These are phyloP conservation scores for Macadamia integrifolia DNA, from an alignment of 164 flowering plant genomes.

Conservation along the genomic window DNA sequence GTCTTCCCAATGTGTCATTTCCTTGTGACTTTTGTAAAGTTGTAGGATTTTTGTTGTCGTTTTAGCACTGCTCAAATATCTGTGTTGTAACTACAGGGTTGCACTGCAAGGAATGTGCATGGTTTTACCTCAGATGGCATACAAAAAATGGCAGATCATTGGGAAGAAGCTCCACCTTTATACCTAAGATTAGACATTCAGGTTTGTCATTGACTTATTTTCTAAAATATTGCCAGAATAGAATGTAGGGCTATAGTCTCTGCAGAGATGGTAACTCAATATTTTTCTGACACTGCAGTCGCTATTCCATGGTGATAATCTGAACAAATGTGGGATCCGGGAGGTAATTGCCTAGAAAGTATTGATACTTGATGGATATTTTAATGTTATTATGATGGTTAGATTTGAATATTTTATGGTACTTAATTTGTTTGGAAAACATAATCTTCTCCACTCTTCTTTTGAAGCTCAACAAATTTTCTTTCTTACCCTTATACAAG, in stretches of 20 bases:
- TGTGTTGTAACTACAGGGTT: slow-evolving; percentile 52
- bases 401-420: too few relatives aligned
- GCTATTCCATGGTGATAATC: slow-evolving; percentile 67
- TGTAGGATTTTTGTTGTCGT: neutral
- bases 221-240: neutral
- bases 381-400: too few relatives aligned
- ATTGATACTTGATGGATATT: too few relatives aligned
- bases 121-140: slow-evolving; percentile 68
- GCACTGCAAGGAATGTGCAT: slow-evolving; percentile 97
- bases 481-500: too few relatives aligned
- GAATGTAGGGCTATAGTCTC: slow-evolving; percentile 1
- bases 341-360: slow-evolving; percentile 71
- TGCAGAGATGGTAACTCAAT: slow-evolving; percentile 9
- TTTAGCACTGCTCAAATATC: neutral
- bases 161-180: slow-evolving; percentile 89
- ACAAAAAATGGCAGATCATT: slow-evolving; percentile 68
- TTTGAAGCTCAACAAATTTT: too few relatives aligned
- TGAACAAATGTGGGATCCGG: slow-evolving; percentile 61
- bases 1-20: too few relatives aligned
- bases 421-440: too few relatives aligned
- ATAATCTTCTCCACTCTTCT: too few relatives aligned
- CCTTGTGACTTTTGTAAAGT: neutral
- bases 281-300: slow-evolving; percentile 50
- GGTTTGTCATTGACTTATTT: slow-evolving; percentile 36
- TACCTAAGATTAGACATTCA: slow-evolving; percentile 70